Evolutionary conservation across 2,329 filamentous ascomycete species (phyloP).

Genomic region (Penicillium sp.): DNA sequence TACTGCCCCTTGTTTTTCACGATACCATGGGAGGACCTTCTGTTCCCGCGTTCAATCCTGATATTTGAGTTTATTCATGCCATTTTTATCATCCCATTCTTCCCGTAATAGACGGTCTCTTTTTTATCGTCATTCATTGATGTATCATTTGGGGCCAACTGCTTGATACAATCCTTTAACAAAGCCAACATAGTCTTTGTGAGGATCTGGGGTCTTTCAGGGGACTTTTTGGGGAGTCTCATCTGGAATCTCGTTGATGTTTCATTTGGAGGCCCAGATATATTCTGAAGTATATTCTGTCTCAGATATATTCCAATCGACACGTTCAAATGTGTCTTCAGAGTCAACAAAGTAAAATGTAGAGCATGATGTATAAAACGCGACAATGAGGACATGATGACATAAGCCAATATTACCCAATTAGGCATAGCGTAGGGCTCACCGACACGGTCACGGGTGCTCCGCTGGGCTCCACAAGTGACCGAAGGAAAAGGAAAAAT

Average conservation of each 20-base stretch:
- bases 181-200: not conserved
- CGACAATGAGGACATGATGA: constrained; percentile 10
- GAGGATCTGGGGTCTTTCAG: not conserved
- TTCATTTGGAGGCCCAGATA: not conserved
- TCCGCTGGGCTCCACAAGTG: constrained; percentile 25
- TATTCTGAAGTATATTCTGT: no score
- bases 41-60: constrained; percentile 10
- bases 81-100: not conserved
- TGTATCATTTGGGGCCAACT: not conserved
- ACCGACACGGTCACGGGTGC: constrained; percentile 24
- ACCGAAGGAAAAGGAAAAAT: constrained; percentile 17
- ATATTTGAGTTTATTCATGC: constrained; percentile 1
- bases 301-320: not conserved
- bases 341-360: not conserved
- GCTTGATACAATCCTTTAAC: not conserved
- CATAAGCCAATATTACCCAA: constrained; percentile 15
- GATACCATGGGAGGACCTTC: constrained; percentile 25
- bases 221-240: not conserved
- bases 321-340: not conserved
- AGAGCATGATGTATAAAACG: not conserved
- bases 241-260: not conserved
- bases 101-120: not conserved
- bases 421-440: constrained; percentile 10
- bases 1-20: constrained; percentile 14
- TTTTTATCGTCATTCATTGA: not conserved